Base-by-base conservation (phyloP, 169 alveolate species). In the Plasmodium coatneyi region DNA sequence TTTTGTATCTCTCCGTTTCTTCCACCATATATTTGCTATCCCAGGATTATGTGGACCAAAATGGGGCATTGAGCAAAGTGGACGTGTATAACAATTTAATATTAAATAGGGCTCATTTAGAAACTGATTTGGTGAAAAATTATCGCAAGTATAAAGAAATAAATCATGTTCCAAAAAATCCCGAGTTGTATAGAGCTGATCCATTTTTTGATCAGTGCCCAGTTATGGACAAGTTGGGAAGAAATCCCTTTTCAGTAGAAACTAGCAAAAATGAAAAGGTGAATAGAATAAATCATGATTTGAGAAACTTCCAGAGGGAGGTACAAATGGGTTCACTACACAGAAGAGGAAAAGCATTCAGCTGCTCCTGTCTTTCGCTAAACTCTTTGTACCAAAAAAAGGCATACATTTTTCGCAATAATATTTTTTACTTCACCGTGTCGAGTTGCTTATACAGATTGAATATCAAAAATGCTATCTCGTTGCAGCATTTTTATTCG, bases 1-100 rank as follows among this genome's bases (percentile, higher is more conserved):
- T 96, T 76, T 71, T 96, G n/a, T 95, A 95, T 32, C 76, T 96
- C 25, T 84, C 95, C 71, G 92, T 92, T n/a, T 95, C 95, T 22
- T 60, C 95, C 78, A 95, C 95, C 49, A 66, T 96, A 22, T 83
- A 89, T 72, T 66, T 90, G 19, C 80, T 92, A 66, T 84, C 93
- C 22, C 92, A 83, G n/a, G 70, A 76, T 83, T 79, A 74, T 22
- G 41, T 39, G 28, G 93, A 91, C 28, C 22, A 49, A 10, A 19
- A 71, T 7, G n/a, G 60, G 28, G 0, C 92, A 52, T 12, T 70
- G 34, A 60, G 41, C 7, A 84, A 71, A 43, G 5, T 80, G 56
- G 54, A 82, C 28, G 60, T 79, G 19, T 25, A 82, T 34, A 74
- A 82, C 39, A 82, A 82, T 52, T 72, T 84, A 41, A 84, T 84